phyloP scores from a whole-genome alignment of 2,329 filamentous ascomycete genomes.

The Colletotrichum liaoningense region DNA sequence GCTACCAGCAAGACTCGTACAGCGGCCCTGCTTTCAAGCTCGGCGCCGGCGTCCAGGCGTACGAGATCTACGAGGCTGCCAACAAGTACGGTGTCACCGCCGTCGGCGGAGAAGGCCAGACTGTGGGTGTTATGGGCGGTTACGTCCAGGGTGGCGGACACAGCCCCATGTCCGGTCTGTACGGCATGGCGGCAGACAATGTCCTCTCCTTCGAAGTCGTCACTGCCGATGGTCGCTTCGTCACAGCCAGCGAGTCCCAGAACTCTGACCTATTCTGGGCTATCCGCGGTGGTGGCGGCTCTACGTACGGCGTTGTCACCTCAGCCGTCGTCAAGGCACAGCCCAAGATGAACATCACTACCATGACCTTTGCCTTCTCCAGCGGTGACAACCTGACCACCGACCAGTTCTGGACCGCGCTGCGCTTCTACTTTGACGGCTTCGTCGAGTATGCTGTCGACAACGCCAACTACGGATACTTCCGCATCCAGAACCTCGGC shows the following conservation, averaged over 20 bases:
- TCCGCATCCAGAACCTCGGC: constrained; percentile 40
- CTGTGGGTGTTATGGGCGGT: constrained; percentile 69
- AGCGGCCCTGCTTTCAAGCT: constrained; percentile 36
- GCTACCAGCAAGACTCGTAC: constrained; percentile 33
- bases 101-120: constrained; percentile 65
- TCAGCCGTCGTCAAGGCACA: constrained; percentile 66
- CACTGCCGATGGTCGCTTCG: constrained; percentile 60
- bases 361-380: constrained; percentile 55
- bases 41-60: constrained; percentile 64
- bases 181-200: constrained; percentile 72
- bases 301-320: constrained; percentile 61
- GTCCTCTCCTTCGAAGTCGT: constrained; percentile 70
- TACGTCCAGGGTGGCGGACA: constrained; percentile 74
- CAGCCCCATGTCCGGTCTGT: constrained; percentile 60
- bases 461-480: constrained; percentile 41
- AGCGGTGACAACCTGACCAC: constrained; percentile 36
- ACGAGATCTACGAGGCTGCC: constrained; percentile 59
- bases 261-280: constrained; percentile 75
- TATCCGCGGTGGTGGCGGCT: constrained; percentile 61
- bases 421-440: constrained; percentile 40
- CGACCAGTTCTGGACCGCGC: constrained; percentile 45
- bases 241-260: constrained; percentile 63
- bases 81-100: constrained; percentile 58
- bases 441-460: constrained; percentile 41
- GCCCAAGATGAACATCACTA: constrained; percentile 54